Evolutionary conservation across 2,329 filamentous ascomycete species (phyloP), one percentile per base, ranked within the genome.

Genomic region (Paecilomyces variotii): DNA sequence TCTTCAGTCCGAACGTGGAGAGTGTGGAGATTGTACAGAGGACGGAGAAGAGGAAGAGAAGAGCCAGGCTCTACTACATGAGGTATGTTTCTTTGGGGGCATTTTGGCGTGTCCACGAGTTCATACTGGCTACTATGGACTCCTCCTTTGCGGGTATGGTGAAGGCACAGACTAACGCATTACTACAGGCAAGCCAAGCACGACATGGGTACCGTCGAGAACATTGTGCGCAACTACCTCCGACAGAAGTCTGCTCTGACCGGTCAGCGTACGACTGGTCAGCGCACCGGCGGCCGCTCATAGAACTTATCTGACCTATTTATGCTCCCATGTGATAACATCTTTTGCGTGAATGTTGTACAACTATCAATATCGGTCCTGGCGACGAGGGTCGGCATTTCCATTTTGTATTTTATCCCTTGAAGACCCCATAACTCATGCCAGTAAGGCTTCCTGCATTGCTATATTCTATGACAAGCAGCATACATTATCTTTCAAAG

Each of bases 21-120:
- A 90, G 90, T 63, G 91, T 99, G 69, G 93, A 99, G 78, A 88
- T 99, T 67, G 89, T 97, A 74, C 90, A 96, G 84, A 82, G 93
- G 67, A 83, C 85, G 63, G 82, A 84, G 70, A 94, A 91, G 87
- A 85, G 91, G 74, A 90, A 91, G 64, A 87, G 92, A 72, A 85
- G 94, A 68, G 93, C 92, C 27, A 83, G 91, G 65, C 80, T 99
- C 74, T 96, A 90, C 68, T 97, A 93, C 76, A 89, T 99, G 88
- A 84, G 92, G 74, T 79, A 70, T 65, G 75, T 72, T 56, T 14
- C 52, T 39, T 0, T 32, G 7, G 1, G 4, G 6, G 27, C 25
- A 58, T 14, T 54, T 28, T 19, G 19, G 19, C 19, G 19, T 19
- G 19, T 19, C 19, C 19, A 19, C 39, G 2, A 19, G 45, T 26